Conservation (phyloP, 805 yeast species). For the Tetrapisispora namnaoensis region DNA sequence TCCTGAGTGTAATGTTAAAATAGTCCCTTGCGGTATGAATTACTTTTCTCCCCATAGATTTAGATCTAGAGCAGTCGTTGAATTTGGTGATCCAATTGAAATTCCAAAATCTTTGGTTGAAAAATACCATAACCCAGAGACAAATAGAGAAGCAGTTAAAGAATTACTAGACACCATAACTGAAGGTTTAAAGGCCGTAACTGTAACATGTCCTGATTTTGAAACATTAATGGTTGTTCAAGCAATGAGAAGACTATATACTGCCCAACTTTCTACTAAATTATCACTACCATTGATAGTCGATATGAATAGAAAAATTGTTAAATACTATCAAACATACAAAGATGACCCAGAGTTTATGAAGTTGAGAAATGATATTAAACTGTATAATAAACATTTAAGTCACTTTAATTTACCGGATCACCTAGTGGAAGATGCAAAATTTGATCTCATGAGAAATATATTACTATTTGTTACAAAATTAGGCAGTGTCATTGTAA, state of each 20-base stretch:
- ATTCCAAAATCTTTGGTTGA: slow-evolving; percentile 52
- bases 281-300: slow-evolving; percentile 76
- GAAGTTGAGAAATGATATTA: slow-evolving; percentile 50
- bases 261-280: slow-evolving; percentile 58
- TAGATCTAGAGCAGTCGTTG: slow-evolving; percentile 90
- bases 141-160: slow-evolving; percentile 62
- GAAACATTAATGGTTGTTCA: slow-evolving; percentile 85
- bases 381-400: slow-evolving; percentile 64
- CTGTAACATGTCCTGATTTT: slow-evolving; percentile 81
- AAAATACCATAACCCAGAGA: slow-evolving; percentile 53
- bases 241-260: slow-evolving; percentile 83
- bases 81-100: slow-evolving; percentile 81
- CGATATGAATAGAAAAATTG: slow-evolving; percentile 82
- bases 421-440: slow-evolving; percentile 42
- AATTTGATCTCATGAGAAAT: slow-evolving; percentile 41
- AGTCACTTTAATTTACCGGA: slow-evolving; percentile 53
- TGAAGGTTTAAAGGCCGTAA: slow-evolving; percentile 69
- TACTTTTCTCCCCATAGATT: slow-evolving; percentile 94
- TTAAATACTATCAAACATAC: slow-evolving; percentile 69
- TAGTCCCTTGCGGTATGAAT: slow-evolving; percentile 96
- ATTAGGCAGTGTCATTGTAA: slow-evolving; percentile 42
- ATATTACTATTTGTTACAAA: slow-evolving; percentile 48
- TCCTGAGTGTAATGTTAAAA: slow-evolving; percentile 67
- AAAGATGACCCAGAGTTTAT: slow-evolving; percentile 61
- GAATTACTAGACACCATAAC: slow-evolving; percentile 62